phyloP scores from a whole-genome alignment of 345 rosid genomes.

The Boechera stricta region DNA sequence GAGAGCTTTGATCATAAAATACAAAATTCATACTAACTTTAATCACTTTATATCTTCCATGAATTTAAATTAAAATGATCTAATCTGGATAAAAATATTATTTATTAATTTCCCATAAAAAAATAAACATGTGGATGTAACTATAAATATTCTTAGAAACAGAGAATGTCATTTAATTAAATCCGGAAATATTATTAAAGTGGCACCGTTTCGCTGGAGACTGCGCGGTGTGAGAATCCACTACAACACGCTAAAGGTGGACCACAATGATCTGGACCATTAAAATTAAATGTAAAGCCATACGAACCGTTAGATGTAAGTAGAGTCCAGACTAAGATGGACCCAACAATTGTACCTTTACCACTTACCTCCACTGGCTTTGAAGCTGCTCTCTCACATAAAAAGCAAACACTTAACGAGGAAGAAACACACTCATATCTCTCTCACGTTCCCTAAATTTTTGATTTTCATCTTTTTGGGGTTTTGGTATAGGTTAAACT shows the following conservation, averaged over 20 bases:
- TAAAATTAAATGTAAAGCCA: background rate
- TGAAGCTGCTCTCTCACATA: constrained; percentile 10
- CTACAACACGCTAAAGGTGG: constrained; percentile 11
- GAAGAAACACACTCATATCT: constrained; percentile 42
- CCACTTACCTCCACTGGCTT: constrained; percentile 33
- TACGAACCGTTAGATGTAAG: constrained; percentile 32
- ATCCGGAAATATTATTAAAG: background rate
- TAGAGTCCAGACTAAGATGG: constrained; percentile 39
- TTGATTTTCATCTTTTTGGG: background rate
- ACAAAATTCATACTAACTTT: background rate
- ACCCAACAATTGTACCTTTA: constrained; percentile 37
- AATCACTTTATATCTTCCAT: background rate
- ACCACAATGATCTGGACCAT: constrained; percentile 40
- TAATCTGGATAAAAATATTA: background rate
- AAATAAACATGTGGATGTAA: constrained; percentile 20
- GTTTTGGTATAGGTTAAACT: background rate
- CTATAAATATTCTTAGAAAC: background rate
- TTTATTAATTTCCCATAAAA: background rate
- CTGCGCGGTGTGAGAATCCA: constrained; percentile 8
- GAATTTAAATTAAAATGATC: background rate
- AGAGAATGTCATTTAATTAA: constrained; percentile 36
- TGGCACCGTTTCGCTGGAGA: constrained; percentile 4
- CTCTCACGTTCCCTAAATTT: constrained; percentile 16
- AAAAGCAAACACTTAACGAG: constrained; percentile 43
- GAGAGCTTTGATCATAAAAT: background rate